Conservation (phyloP, 257 asterid species). For the Ophiorrhiza pumila region DNA sequence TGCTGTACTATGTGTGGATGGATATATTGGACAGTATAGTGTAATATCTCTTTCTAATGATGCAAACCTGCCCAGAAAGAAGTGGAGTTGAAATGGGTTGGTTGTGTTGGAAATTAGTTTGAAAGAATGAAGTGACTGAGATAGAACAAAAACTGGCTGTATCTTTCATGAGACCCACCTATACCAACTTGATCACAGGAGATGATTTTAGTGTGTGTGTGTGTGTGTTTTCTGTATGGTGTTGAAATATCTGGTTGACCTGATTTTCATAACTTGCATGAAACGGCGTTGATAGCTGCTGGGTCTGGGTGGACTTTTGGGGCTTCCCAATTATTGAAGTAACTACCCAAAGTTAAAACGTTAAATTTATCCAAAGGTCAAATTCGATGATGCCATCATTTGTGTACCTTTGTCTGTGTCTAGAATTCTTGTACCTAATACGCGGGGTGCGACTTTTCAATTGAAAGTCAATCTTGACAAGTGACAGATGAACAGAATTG, state of each 20-base stretch:
- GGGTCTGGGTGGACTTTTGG: conserved; percentile 8
- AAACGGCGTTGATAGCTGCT: conserved; percentile 8
- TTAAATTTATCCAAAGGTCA: conserved; percentile 39
- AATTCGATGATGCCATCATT: conserved; percentile 41
- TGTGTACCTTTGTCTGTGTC: not conserved
- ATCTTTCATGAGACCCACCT: conserved; percentile 6
- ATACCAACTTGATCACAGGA: conserved; percentile 19
- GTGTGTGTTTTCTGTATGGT: not conserved
- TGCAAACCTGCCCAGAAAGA: conserved; percentile 9
- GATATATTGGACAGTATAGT: too few species aligned
- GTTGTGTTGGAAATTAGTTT: not conserved
- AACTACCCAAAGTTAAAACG: not conserved
- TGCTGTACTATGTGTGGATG: not conserved
- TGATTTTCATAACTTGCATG: not conserved
- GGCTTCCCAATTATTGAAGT: conserved; percentile 18
- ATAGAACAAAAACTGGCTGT: not conserved
- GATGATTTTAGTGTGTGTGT: conserved; percentile 12
- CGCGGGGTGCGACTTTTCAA: conserved; percentile 22
- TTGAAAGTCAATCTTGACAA: conserved; percentile 32
- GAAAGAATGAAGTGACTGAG: conserved; percentile 6
- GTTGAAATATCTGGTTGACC: conserved; percentile 32
- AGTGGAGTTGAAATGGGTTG: conserved; percentile 14
- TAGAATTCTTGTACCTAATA: conserved; percentile 42
- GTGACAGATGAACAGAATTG: not conserved
- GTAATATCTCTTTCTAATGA: not conserved